Percentiles rank a stretch among this genome's conserved stretches.
phyloP scores from a whole-genome alignment of 2,329 filamentous ascomycete species.

The Teratosphaeria nubilosa region DNA sequence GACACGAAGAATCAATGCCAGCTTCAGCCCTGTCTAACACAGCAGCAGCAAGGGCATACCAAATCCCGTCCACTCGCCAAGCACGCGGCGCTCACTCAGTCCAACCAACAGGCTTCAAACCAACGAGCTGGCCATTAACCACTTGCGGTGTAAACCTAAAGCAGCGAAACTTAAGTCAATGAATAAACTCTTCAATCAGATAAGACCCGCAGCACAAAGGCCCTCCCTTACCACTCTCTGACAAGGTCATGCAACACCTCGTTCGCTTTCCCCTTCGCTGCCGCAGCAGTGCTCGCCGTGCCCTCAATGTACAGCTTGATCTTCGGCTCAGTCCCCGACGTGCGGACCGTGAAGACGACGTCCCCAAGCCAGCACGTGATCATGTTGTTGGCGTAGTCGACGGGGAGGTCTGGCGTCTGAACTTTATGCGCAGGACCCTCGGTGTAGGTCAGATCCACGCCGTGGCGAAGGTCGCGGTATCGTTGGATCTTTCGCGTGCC shows the following conservation, averaged over 20 bases:
- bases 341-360: conserved; percentile 9
- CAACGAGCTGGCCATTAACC: background rate
- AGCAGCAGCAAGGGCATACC: too few relatives aligned
- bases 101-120: background rate
- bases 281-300: conserved; percentile 30
- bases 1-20: too few relatives aligned
- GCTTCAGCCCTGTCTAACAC: too few relatives aligned
- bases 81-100: background rate
- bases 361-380: conserved; percentile 49
- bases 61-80: too few relatives aligned
- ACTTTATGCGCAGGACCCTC: conserved; percentile 26
- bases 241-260: conserved; percentile 38
- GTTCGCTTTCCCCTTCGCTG: conserved; percentile 35
- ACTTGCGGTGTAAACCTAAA: background rate
- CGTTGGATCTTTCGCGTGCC: conserved; percentile 42
- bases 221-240: conserved; percentile 39
- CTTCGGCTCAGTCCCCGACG: conserved; percentile 56
- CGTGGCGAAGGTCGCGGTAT: conserved; percentile 53
- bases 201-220: background rate
- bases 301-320: conserved; percentile 52
- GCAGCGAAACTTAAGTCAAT: background rate
- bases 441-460: conserved; percentile 46
- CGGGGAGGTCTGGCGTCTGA: conserved; percentile 42
- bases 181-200: background rate
- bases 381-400: conserved; percentile 51